Evolutionary conservation across 164 flowering plant species (phyloP).

Genomic region (Platanus orientalis): DNA sequence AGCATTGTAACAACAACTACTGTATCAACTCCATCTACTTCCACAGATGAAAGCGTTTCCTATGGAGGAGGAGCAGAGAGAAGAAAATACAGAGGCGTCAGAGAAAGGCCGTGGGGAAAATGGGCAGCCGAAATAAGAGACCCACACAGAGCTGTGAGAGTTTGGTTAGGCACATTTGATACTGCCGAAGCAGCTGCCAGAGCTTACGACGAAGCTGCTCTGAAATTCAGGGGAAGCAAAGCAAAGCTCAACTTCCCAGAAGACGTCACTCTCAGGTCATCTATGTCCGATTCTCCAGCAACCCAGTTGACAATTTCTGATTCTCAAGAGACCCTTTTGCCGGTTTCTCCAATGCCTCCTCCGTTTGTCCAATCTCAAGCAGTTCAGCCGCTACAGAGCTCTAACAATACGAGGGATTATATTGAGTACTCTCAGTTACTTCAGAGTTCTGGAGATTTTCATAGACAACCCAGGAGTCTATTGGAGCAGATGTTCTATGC

Average conservation of each 20-base stretch:
- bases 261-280: slow-evolving; percentile 35
- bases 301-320: slow-evolving; percentile 14
- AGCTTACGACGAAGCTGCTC: slow-evolving; percentile 79
- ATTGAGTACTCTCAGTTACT: slow-evolving; percentile 50
- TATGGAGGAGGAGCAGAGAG: slow-evolving; percentile 41
- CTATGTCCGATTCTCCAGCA: slow-evolving; percentile 11
- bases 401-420: slow-evolving; percentile 37
- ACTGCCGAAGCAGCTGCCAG: slow-evolving; percentile 79
- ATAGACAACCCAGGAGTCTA: slow-evolving; percentile 19
- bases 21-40: slow-evolving; percentile 1
- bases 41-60: slow-evolving; percentile 1
- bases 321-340: slow-evolving; percentile 23
- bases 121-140: slow-evolving; percentile 89
- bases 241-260: slow-evolving; percentile 83
- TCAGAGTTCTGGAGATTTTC: slow-evolving; percentile 36
- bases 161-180: slow-evolving; percentile 80
- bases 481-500: slow-evolving; percentile 31
- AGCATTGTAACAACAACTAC: slow-evolving; percentile 1
- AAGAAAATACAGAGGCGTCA: slow-evolving; percentile 65
- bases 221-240: slow-evolving; percentile 65
- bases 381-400: slow-evolving; percentile 10
- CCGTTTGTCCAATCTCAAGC: slow-evolving; percentile 9
- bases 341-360: slow-evolving; percentile 9
- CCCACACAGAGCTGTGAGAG: slow-evolving; percentile 76
- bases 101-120: slow-evolving; percentile 85